Conservation (phyloP, 2,329 filamentous ascomycete species). For the Verticillium dahliae region DNA sequence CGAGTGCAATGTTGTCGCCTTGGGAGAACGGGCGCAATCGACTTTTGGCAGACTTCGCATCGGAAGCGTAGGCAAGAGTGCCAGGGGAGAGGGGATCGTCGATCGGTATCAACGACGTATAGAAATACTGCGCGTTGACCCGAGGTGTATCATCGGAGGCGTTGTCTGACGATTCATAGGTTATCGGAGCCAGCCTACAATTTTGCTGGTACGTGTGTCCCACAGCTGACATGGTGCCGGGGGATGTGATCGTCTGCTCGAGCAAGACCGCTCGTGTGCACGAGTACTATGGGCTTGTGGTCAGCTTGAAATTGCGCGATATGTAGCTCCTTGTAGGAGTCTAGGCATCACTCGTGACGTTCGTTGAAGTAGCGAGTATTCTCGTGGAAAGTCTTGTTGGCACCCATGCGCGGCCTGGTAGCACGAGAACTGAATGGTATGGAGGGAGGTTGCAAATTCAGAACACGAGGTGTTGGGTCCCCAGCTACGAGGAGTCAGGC, state of each 20-base stretch:
- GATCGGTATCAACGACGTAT: slow-evolving; percentile 73
- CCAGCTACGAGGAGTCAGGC: too few relatives aligned
- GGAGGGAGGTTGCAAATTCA: too few relatives aligned
- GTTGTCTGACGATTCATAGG: slow-evolving; percentile 26
- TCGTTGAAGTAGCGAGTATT: background rate
- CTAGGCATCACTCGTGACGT: background rate
- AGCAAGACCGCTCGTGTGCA: slow-evolving; percentile 5
- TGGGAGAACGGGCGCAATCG: slow-evolving; percentile 71
- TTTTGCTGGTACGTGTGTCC: slow-evolving; percentile 53
- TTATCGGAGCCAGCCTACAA: slow-evolving; percentile 48
- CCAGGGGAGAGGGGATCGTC: slow-evolving; percentile 77
- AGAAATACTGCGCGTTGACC: slow-evolving; percentile 73
- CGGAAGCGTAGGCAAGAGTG: slow-evolving; percentile 40
- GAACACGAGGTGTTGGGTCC: too few relatives aligned
- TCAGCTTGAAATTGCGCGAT: background rate
- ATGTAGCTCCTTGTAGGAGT: background rate
- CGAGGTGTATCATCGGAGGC: slow-evolving; percentile 50
- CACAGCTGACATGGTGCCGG: background rate
- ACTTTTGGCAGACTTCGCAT: slow-evolving; percentile 47
- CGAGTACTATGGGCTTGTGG: background rate
- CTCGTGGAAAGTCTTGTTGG: background rate
- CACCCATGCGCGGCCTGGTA: background rate
- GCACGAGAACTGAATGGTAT: too few relatives aligned
- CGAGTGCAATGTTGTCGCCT: slow-evolving; percentile 72
- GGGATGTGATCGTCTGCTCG: background rate